These are phyloP conservation scores for Phalaenopsis hybrid DNA, from an alignment of 116 monocot species.

Conservation along the genomic window DNA sequence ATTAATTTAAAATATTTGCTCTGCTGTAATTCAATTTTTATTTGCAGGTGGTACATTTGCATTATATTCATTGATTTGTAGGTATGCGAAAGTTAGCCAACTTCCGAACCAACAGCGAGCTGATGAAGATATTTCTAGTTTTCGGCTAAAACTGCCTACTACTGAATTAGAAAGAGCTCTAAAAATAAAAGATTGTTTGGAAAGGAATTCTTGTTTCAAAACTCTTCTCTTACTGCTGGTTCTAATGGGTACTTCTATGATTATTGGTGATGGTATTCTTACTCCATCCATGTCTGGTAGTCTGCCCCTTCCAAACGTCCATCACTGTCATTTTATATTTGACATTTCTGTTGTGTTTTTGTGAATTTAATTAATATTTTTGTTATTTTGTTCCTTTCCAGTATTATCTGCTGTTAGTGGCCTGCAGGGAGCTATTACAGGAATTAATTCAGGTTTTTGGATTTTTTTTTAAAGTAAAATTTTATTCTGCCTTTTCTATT, in stretches of 20 bases:
- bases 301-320: background rate
- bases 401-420: constrained; percentile 94
- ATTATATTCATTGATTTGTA: constrained; percentile 83
- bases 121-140: constrained; percentile 83
- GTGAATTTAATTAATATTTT: background rate
- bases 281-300: constrained; percentile 95
- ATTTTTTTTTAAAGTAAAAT: background rate
- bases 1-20: background rate
- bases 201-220: constrained; percentile 43
- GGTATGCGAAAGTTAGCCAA: constrained; percentile 75
- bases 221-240: constrained; percentile 70
- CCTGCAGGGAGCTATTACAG: constrained; percentile 64
- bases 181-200: constrained; percentile 59
- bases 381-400: constrained; percentile 20
- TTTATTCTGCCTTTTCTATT: background rate
- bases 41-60: constrained; percentile 84
- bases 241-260: constrained; percentile 84
- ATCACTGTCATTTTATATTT: background rate
- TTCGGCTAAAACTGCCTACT: constrained; percentile 75
- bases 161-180: constrained; percentile 75
- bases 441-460: constrained; percentile 53
- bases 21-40: background rate
- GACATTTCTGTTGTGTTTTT: background rate
- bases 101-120: constrained; percentile 82
- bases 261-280: constrained; percentile 90